Evolutionary conservation across 306 rosid genomes (phyloP).

Genomic region (Pueraria montana): DNA sequence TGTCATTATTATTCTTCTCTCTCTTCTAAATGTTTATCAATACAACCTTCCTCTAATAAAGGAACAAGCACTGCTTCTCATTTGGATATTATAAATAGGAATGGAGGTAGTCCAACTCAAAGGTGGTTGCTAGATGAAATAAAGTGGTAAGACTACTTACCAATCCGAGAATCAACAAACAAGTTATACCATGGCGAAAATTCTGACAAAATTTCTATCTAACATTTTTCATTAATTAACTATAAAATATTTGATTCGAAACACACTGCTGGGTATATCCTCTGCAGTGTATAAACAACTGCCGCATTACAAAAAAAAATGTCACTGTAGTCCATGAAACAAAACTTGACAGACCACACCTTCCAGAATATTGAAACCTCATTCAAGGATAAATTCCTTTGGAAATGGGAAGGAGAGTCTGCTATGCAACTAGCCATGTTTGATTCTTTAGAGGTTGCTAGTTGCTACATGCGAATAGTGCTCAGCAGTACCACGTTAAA

Average conservation of each 20-base stretch:
- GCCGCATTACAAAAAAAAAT: slow-evolving; percentile 8
- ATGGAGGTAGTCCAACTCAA: too few relatives aligned
- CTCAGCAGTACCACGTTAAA: slow-evolving; percentile 25
- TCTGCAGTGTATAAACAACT: slow-evolving; percentile 1
- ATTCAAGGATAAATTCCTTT: slow-evolving; percentile 10
- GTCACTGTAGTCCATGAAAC: slow-evolving; percentile 4
- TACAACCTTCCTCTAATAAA: too few relatives aligned
- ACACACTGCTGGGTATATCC: not conserved
- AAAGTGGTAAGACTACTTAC: not conserved
- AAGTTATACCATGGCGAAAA: not conserved
- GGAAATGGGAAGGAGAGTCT: not conserved
- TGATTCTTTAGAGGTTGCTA: slow-evolving; percentile 32
- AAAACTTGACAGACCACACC: slow-evolving; percentile 20
- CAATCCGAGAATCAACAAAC: slow-evolving; percentile 6
- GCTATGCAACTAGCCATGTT: not conserved
- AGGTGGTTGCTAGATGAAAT: too few relatives aligned
- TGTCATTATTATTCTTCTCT: too few relatives aligned
- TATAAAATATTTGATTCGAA: slow-evolving; percentile 29
- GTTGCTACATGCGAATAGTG: not conserved
- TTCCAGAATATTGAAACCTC: slow-evolving; percentile 31
- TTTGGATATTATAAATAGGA: too few relatives aligned
- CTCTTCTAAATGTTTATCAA: too few relatives aligned
- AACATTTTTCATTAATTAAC: slow-evolving; percentile 27
- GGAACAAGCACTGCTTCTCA: too few relatives aligned
- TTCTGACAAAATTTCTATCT: not conserved